Percentiles rank a stretch among this genome's conserved stretches.
These are phyloP conservation scores for Candida methanosorbosa DNA, from an alignment of 805 yeast species.

Conservation along the genomic window DNA sequence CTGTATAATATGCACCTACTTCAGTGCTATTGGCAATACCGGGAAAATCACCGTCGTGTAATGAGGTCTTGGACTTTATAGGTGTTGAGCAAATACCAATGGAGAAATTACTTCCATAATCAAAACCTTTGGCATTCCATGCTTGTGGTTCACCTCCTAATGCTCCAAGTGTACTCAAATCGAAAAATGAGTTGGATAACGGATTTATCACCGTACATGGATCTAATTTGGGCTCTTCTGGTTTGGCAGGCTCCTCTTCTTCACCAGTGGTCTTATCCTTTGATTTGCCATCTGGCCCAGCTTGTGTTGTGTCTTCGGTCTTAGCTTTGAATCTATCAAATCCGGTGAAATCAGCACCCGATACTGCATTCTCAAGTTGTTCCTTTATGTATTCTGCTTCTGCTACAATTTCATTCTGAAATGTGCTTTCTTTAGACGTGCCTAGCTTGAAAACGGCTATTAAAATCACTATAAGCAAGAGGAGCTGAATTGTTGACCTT, in stretches of 20 bases:
- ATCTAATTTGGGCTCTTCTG: constrained; percentile 33
- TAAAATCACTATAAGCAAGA: not conserved
- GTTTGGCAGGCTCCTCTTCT: not conserved
- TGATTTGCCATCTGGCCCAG: not conserved
- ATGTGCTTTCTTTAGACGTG: not conserved
- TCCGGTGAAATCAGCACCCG: not conserved
- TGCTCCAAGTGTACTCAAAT: constrained; percentile 30
- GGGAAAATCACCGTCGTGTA: constrained; percentile 21
- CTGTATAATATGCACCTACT: constrained; percentile 53
- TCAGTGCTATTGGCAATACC: constrained; percentile 29
- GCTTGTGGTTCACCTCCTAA: constrained; percentile 27
- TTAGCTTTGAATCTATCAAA: not conserved
- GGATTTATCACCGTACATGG: constrained; percentile 74
- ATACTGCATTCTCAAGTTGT: not conserved
- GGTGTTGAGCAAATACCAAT: constrained; percentile 64
- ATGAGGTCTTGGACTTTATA: constrained; percentile 16
- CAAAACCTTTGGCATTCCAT: constrained; percentile 68
- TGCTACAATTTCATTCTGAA: not conserved
- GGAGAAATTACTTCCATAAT: constrained; percentile 64
- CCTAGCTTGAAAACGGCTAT: not conserved
- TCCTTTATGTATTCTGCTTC: constrained; percentile 1
- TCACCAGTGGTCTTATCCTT: not conserved
- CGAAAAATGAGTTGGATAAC: constrained; percentile 57
- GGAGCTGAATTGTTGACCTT: not conserved
- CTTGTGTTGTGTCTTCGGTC: not conserved